phyloP scores from a whole-genome alignment of 768 basidiomycete genomes.

The Leucocoprinus leucothites region DNA sequence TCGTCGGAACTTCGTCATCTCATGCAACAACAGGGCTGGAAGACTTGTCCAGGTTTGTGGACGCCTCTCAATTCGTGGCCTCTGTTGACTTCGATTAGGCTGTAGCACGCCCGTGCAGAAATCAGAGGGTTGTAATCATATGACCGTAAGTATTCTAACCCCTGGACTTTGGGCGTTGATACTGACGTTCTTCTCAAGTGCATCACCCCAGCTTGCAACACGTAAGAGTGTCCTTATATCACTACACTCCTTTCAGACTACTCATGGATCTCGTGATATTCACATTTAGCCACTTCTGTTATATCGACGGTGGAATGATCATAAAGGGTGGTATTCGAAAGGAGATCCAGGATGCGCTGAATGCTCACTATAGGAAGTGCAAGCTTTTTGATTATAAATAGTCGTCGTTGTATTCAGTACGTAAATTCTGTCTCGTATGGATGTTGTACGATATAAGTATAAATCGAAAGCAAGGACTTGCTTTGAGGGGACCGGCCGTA shows the following conservation, averaged over 20 bases:
- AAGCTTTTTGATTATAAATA: constrained; percentile 4
- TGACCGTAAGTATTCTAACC: constrained; percentile 38
- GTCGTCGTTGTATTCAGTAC: not conserved
- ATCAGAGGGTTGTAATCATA: constrained; percentile 54
- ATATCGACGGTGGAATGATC: constrained; percentile 46
- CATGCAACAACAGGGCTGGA: constrained; percentile 25
- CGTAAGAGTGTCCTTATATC: constrained; percentile 25
- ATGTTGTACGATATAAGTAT: not conserved
- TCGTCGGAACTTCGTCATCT: constrained; percentile 21
- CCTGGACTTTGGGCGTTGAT: not conserved
- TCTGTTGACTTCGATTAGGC: constrained; percentile 22
- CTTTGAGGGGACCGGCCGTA: too few relatives aligned
- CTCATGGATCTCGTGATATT: too few relatives aligned
- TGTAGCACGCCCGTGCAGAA: constrained; percentile 50
- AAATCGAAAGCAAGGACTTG: too few relatives aligned
- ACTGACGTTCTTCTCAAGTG: constrained; percentile 32
- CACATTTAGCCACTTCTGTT: constrained; percentile 45
- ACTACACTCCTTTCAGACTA: too few relatives aligned
- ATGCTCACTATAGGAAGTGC: not conserved
- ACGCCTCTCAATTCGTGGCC: constrained; percentile 6
- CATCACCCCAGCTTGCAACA: constrained; percentile 55
- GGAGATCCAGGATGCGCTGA: not conserved
- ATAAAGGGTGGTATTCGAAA: constrained; percentile 19
- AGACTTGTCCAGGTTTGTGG: constrained; percentile 46
- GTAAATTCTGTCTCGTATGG: not conserved